Evolutionary conservation across 2,329 filamentous ascomycete genomes (phyloP), one percentile per base, ranked within the genome.

Genomic region (Trichoderma sp.): DNA sequence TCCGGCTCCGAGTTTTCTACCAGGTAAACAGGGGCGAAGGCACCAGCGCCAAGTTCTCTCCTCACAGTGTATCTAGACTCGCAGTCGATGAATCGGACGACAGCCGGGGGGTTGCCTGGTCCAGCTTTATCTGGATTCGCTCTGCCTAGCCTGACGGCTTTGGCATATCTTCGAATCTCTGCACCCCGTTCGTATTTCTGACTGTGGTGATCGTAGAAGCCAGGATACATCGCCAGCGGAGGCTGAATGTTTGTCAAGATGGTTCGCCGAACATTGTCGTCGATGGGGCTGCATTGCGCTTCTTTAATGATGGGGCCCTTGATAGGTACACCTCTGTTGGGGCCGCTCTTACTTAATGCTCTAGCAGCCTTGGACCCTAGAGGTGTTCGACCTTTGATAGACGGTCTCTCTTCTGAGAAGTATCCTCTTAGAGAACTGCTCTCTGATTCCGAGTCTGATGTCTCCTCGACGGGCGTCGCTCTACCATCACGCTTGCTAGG

Each of bases 1-100:
- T 82, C 82, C 4, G 84, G 82, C 0, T 81, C 80, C n/a, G 87
- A 85, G 73, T 90, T 90, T 75, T 97, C 92, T 8, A 94, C 90
- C 0, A 99, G 87, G 76, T 97, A 99, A 3, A 99, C 95, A 0
- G 95, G 94, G 0, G 94, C 95, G 79, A 96, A 99, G 1, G 95
- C 95, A 9, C 95, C 95, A 32, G 93, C 92, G 1, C 95, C 95
- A 13, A 99, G 87, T 77, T 98, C 93, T 59, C 90, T 88, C 75
- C 91, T 92, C 67, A 98, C 80, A 1, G 87, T 90, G 78, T 97
- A 99, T 50, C 85, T 86, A 45, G 89, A 84, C 25, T 85, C 80
- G 2, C 87, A 84, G 45, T 87, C 87, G 0, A 87, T 84, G 69
- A 97, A 92, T 50, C 87, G 82, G 25, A 98, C 83, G 4, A 86